These are phyloP conservation scores for Pyricularia grisea DNA, from an alignment of 2,329 filamentous ascomycete genomes.

Conservation along the genomic window DNA sequence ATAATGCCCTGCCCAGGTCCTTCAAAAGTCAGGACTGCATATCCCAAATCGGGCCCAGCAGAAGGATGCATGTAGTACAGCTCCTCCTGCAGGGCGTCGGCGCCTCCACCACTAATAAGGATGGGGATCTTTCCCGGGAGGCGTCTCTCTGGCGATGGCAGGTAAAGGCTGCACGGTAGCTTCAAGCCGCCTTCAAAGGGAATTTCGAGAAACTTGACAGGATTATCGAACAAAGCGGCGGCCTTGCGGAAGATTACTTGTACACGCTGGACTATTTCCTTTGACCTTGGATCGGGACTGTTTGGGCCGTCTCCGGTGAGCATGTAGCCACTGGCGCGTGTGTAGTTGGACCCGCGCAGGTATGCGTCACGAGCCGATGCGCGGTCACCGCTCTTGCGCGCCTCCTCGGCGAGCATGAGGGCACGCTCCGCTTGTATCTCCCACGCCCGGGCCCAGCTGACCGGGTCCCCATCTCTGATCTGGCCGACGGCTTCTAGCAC, in stretches of 20 bases:
- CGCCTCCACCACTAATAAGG: constrained; percentile 18
- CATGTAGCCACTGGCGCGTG: constrained; percentile 11
- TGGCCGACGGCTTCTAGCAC: not conserved
- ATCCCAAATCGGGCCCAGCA: constrained; percentile 17
- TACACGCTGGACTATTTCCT: constrained; percentile 9
- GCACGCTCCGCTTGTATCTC: constrained; percentile 13
- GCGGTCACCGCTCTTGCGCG: constrained; percentile 7
- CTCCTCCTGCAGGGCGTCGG: constrained; percentile 22
- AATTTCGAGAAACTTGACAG: not conserved
- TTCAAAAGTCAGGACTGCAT: constrained; percentile 28
- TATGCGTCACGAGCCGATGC: constrained; percentile 15
- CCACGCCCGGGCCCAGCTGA: constrained; percentile 20
- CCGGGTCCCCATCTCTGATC: constrained; percentile 15
- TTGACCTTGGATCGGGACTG: not conserved
- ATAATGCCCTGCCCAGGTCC: constrained; percentile 27
- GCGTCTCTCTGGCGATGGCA: constrained; percentile 13
- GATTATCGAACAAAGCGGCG: constrained; percentile 14
- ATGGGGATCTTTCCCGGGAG: constrained; percentile 16
- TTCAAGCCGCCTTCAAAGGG: not conserved
- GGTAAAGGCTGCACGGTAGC: constrained; percentile 10
- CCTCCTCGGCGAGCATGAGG: constrained; percentile 17
- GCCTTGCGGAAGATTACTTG: constrained; percentile 19
- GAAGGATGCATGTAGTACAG: constrained; percentile 16
- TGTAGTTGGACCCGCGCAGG: constrained; percentile 21
- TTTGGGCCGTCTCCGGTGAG: not conserved